These are phyloP conservation scores for Phaeosphaeriaceae sp. DNA, from an alignment of 2,329 filamentous ascomycete species.

Conservation along the genomic window DNA sequence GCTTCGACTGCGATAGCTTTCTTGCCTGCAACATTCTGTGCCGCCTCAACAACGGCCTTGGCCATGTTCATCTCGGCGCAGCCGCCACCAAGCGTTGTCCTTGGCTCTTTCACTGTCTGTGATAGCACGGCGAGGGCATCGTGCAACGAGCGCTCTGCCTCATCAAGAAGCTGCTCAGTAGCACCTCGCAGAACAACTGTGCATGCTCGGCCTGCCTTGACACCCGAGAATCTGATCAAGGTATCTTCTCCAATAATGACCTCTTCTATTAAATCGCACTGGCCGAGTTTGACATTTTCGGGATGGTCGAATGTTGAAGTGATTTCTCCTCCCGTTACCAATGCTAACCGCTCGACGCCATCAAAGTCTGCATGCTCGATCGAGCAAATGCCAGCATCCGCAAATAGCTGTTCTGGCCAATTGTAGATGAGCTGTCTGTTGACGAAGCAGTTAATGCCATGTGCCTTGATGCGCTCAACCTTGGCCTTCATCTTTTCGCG, in stretches of 20 bases:
- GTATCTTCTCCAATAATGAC: conserved; percentile 98
- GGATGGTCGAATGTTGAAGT: conserved; percentile 98
- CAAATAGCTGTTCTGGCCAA: conserved; percentile 99
- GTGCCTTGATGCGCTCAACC: conserved; percentile 97
- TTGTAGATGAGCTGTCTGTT: conserved; percentile 99
- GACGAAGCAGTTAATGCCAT: conserved; percentile 99
- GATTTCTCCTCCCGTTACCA: conserved; percentile 97
- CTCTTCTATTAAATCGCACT: conserved; percentile 95
- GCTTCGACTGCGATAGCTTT: conserved; percentile 91
- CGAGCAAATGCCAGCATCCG: conserved; percentile 95
- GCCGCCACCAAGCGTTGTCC: conserved; percentile 91
- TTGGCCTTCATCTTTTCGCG: conserved; percentile 99
- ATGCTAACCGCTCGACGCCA: conserved; percentile 90
- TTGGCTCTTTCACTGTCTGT: conserved; percentile 92
- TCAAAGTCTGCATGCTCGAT: conserved; percentile 99
- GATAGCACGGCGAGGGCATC: conserved; percentile 95
- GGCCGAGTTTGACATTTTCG: conserved; percentile 93
- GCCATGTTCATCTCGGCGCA: conserved; percentile 99
- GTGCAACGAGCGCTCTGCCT: conserved; percentile 94
- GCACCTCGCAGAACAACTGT: conserved; percentile 96
- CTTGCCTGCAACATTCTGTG: conserved; percentile 95
- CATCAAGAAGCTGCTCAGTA: conserved; percentile 94
- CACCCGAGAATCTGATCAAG: conserved; percentile 95
- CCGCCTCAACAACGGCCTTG: conserved; percentile 92
- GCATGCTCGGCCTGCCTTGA: conserved; percentile 91